A percentile compares a stretch with the other conserved stretches of the same genome.
Conservation (phyloP, 805 yeast genomes). For the Saccharomycopsis fermentans region DNA sequence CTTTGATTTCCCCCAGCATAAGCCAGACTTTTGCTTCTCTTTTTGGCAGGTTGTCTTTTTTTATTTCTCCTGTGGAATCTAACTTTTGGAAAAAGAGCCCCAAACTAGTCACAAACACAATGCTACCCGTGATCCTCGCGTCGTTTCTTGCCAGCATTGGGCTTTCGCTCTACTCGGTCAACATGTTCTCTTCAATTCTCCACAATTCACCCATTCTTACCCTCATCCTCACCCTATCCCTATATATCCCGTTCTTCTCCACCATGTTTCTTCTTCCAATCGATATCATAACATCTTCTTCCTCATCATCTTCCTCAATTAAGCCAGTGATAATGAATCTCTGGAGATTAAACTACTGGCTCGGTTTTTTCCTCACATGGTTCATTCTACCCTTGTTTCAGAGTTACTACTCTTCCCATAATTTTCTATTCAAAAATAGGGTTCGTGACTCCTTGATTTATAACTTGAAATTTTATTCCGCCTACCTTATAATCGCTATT, state of each 20-base stretch:
- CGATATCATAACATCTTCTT: slow-evolving; percentile 39
- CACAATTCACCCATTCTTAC: slow-evolving; percentile 34
- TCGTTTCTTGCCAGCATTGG: slow-evolving; percentile 7
- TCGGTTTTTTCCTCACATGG: slow-evolving; percentile 75
- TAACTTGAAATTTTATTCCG: slow-evolving; percentile 51
- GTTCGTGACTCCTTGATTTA: slow-evolving; percentile 47
- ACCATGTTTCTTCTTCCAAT: slow-evolving; percentile 65
- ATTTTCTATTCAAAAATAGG: slow-evolving; percentile 36
- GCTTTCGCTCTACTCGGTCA: slow-evolving; percentile 24
- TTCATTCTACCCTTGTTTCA: slow-evolving; percentile 60
- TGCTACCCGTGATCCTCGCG: slow-evolving; percentile 9
- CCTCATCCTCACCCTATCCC: slow-evolving; percentile 43
- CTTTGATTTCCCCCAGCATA: too few species aligned
- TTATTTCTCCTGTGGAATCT: too few species aligned
- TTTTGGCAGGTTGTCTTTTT: too few species aligned
- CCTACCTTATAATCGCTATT: slow-evolving; percentile 42
- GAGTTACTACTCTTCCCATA: slow-evolving; percentile 63
- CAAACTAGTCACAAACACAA: too few species aligned
- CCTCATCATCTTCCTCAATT: slow-evolving; percentile 17
- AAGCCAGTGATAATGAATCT: slow-evolving; percentile 37
- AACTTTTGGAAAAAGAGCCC: too few species aligned
- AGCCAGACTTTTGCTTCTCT: too few species aligned
- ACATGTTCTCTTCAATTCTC: slow-evolving; percentile 27
- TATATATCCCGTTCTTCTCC: slow-evolving; percentile 59
- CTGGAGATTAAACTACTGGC: slow-evolving; percentile 77